These are phyloP conservation scores for Mycena floridula DNA, from an alignment of 768 basidiomycete genomes.

Conservation along the genomic window DNA sequence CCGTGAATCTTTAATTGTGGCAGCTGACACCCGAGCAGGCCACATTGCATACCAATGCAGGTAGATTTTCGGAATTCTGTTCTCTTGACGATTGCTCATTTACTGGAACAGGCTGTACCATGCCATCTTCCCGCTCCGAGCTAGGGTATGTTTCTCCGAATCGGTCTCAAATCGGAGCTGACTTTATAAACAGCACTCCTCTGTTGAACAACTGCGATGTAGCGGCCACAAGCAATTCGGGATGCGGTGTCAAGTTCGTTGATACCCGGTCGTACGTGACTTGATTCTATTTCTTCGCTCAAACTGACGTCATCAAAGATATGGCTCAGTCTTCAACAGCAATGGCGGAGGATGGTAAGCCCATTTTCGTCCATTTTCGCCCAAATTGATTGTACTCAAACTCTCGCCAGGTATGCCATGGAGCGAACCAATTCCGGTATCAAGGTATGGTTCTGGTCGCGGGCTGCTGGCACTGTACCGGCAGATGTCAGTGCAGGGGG, in stretches of 20 bases:
- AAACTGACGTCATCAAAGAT: no score
- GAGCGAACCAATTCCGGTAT: conserved; percentile 52
- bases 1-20: neutral
- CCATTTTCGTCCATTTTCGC: neutral
- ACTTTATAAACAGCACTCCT: conserved; percentile 17
- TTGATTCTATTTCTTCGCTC: no score
- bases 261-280: no score
- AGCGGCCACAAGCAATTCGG: conserved; percentile 37
- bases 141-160: conserved; percentile 33
- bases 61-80: conserved; percentile 15
- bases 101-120: conserved; percentile 32
- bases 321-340: conserved; percentile 51
- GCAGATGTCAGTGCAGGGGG: conserved; percentile 37
- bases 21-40: conserved; percentile 26
- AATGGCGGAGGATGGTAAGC: conserved; percentile 56
- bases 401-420: conserved; percentile 51
- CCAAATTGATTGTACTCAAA: neutral
- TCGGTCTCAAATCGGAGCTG: neutral
- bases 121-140: conserved; percentile 32
- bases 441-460: conserved; percentile 71
- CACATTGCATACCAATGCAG: conserved; percentile 36
- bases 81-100: neutral
- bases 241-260: conserved; percentile 38
- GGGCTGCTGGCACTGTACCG: conserved; percentile 42
- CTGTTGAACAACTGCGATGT: conserved; percentile 37